These are phyloP conservation scores for Novymonas esmeraldas DNA, from an alignment of 208 protist species.

Conservation along the genomic window DNA sequence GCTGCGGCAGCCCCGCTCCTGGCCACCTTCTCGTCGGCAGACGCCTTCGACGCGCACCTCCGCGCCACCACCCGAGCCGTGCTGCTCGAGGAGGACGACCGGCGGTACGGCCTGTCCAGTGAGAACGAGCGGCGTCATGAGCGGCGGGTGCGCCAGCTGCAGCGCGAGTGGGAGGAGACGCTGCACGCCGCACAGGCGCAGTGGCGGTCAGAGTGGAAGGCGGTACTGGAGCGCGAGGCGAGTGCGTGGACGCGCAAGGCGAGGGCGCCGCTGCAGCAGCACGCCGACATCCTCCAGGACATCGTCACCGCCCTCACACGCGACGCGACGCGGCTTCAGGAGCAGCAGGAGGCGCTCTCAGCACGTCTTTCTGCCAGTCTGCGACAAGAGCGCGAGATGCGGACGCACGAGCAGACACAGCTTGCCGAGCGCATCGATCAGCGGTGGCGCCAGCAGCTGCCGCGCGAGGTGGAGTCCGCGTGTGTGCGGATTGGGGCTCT, in stretches of 20 bases:
- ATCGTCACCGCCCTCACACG: slow-evolving; percentile 33
- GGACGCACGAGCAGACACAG: slow-evolving; percentile 18
- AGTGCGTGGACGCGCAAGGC: slow-evolving; percentile 10
- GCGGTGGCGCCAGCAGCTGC: slow-evolving; percentile 19
- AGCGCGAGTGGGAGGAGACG: slow-evolving; percentile 28
- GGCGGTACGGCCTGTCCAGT: slow-evolving; percentile 29
- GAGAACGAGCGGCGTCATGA: slow-evolving; percentile 34
- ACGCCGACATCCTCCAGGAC: slow-evolving; percentile 31
- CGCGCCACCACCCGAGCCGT: slow-evolving; percentile 47
- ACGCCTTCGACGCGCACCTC: slow-evolving; percentile 58
- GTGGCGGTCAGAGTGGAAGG: slow-evolving; percentile 21
- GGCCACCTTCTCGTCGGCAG: slow-evolving; percentile 35
- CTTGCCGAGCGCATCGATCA: slow-evolving; percentile 20
- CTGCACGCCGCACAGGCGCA: slow-evolving; percentile 23
- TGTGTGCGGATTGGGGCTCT: slow-evolving; percentile 31
- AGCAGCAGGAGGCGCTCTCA: slow-evolving; percentile 18
- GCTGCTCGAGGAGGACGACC: slow-evolving; percentile 48
- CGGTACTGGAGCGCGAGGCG: slow-evolving; percentile 14
- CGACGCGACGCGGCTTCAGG: slow-evolving; percentile 26
- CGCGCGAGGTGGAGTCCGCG: slow-evolving; percentile 30
- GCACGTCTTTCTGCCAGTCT: slow-evolving; percentile 3
- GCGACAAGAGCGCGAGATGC: slow-evolving; percentile 24
- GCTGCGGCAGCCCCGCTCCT: neutral
- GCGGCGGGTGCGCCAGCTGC: slow-evolving; percentile 16
- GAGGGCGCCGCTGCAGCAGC: slow-evolving; percentile 24